Evolutionary conservation across 1,284 basidiomycete genomes (phyloP).

Genomic region (Irpex rosettiformis): DNA sequence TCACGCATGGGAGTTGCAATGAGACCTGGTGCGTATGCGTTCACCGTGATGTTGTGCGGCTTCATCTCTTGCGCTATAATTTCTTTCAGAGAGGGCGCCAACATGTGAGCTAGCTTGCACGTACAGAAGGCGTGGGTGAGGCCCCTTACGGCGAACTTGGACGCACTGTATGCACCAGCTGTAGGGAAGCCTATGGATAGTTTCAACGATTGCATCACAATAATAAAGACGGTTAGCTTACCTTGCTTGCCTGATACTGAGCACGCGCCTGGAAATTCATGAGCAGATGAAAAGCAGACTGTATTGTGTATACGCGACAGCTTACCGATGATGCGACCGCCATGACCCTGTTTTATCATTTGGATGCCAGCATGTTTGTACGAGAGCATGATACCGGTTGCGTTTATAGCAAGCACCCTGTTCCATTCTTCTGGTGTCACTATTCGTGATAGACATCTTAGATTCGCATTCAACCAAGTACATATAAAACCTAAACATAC

Average conservation of each 20-base stretch:
- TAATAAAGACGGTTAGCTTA: background rate
- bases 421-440: constrained; percentile 20
- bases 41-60: constrained; percentile 7
- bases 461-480: too few species aligned
- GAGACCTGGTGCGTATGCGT: constrained; percentile 7
- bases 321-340: constrained; percentile 27
- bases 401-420: constrained; percentile 22
- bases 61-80: background rate
- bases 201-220: background rate
- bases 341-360: constrained; percentile 27
- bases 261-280: background rate
- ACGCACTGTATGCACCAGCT: constrained; percentile 27
- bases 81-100: background rate
- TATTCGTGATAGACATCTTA: too few species aligned
- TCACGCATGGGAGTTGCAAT: constrained; percentile 1
- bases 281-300: too few species aligned
- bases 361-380: constrained; percentile 28
- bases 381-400: constrained; percentile 23
- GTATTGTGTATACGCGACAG: too few species aligned
- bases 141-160: constrained; percentile 41
- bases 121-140: constrained; percentile 24
- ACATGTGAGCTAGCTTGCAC: background rate
- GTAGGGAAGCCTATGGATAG: background rate
- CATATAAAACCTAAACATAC: constrained; percentile 1
- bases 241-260: background rate